Base-by-base conservation (phyloP, 257 asterid genomes). In the Thymus quinquecostatus region DNA sequence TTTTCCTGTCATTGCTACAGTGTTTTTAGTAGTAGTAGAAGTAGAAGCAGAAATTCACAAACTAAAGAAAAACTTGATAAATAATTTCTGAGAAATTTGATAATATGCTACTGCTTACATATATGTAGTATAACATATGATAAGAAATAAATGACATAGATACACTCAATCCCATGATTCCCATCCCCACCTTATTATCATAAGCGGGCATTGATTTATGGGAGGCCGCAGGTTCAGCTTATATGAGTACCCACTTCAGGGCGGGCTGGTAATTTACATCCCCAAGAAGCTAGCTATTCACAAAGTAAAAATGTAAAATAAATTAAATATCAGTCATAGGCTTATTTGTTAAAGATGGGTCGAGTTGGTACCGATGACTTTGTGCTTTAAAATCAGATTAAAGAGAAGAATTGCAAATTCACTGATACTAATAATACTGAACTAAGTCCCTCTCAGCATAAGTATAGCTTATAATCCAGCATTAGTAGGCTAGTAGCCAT, bases 391-490 rank as follows among this genome's bases (percentile, higher is more conserved):
- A 33, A 43, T 44, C 11, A 6, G 48, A 43, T 27, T 56, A 8
- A 12, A 50, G 55, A 14, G 29, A 43, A 41, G 14, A 68, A 51
- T 68, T 57, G 50, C 41, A 14, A 59, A 10, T 60, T 10, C 59
- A 14, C n/a, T 38, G 56, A 27, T 47, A n/a, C 33, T 28, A 30
- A 36, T 34, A 28, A 32, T 41, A 54, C 62, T 48, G 54, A 51
- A 34, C 41, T 28, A 30, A 64, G 57, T 56, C 65, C 32, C 59
- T 63, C 27, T 54, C n/a, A n/a, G 51, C 58, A 38, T 36, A 36
- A 10, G 28, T 53, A 29, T 30, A 11, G 48, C 64, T 60, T 63
- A 58, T 30, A 6, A 45, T 70, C 6, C 48, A 69, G 74, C 38
- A 38, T 21, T 11, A 36, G 27, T 27, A 53, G 21, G 5, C 53